Evolutionary conservation across 2,329 filamentous ascomycete genomes (phyloP).

Genomic region (Ascochyta lentis): DNA sequence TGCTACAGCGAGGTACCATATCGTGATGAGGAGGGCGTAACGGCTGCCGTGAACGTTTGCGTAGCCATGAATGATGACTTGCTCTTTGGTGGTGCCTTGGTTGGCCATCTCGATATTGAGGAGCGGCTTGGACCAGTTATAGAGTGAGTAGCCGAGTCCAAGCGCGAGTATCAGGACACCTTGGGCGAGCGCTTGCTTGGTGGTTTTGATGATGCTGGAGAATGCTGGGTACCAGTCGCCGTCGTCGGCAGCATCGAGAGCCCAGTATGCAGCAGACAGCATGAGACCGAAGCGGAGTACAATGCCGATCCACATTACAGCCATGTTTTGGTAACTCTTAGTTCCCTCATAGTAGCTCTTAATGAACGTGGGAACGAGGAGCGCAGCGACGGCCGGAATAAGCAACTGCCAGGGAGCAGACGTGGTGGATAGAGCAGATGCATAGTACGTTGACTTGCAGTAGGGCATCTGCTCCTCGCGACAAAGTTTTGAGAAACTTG

Average conservation of each 20-base stretch:
- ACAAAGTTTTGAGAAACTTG: conserved; percentile 89
- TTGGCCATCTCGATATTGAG: conserved; percentile 68
- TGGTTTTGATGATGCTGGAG: conserved; percentile 67
- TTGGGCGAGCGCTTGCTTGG: conserved; percentile 80
- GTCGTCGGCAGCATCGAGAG: conserved; percentile 86
- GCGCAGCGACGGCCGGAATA: conserved; percentile 77
- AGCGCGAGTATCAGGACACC: conserved; percentile 79
- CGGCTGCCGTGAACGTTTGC: conserved; percentile 91
- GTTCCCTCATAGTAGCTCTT: conserved; percentile 83
- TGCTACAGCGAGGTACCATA: conserved; percentile 77
- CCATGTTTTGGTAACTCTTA: conserved; percentile 85
- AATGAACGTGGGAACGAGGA: conserved; percentile 75
- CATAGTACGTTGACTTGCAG: conserved; percentile 94
- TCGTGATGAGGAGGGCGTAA: conserved; percentile 82
- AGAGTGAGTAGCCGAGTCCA: conserved; percentile 83
- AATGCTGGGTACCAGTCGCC: conserved; percentile 73
- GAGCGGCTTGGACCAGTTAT: conserved; percentile 83
- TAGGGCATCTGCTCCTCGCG: conserved; percentile 98
- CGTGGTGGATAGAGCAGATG: conserved; percentile 87
- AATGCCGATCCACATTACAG: conserved; percentile 82
- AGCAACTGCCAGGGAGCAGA: conserved; percentile 88
- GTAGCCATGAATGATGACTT: conserved; percentile 84
- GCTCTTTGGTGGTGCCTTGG: conserved; percentile 43
- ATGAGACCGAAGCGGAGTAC: conserved; percentile 78
- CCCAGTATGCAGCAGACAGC: conserved; percentile 83